phyloP scores from a whole-genome alignment of 2,329 filamentous ascomycete genomes.

The Colletotrichum shisoi region DNA sequence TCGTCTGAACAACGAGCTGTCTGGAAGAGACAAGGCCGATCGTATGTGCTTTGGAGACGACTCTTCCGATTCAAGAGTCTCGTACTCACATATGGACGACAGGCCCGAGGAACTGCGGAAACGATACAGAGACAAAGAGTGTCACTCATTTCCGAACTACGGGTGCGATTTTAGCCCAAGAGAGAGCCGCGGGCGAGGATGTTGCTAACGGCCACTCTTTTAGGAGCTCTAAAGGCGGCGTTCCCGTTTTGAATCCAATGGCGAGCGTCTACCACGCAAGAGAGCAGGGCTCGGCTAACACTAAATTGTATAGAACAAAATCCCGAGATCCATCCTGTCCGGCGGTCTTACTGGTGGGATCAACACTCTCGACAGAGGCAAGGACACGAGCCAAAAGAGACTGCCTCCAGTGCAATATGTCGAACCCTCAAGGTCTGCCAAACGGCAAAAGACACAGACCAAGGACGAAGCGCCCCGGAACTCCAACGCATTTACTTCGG shows the following conservation, averaged over 20 bases:
- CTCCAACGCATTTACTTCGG: not conserved
- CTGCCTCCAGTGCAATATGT: not conserved
- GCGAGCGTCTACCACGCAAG: constrained; percentile 12
- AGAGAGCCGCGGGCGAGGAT: not conserved
- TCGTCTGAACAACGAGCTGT: not conserved
- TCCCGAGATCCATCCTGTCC: not conserved
- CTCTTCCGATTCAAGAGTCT: not conserved
- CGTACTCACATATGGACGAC: constrained; percentile 1
- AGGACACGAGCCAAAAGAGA: constrained; percentile 17
- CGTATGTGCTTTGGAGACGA: constrained; percentile 9
- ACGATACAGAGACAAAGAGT: constrained; percentile 15
- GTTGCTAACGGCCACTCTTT: constrained; percentile 13
- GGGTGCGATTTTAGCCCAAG: constrained; percentile 16
- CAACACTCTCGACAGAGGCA: constrained; percentile 15
- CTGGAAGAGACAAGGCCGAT: not conserved
- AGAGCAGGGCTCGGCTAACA: constrained; percentile 1
- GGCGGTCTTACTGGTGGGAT: not conserved
- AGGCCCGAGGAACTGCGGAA: constrained; percentile 20
- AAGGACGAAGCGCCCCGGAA: not conserved
- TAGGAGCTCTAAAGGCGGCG: constrained; percentile 32
- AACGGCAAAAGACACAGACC: constrained; percentile 27
- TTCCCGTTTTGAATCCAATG: constrained; percentile 32
- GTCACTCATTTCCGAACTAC: constrained; percentile 32
- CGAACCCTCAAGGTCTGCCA: constrained; percentile 21
- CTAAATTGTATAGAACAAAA: constrained; percentile 1